Percentiles rank a stretch among this genome's conserved stretches.
Conservation (phyloP, 176 grass and related monocot genomes). For the Ampelocalamus luodianensis region DNA sequence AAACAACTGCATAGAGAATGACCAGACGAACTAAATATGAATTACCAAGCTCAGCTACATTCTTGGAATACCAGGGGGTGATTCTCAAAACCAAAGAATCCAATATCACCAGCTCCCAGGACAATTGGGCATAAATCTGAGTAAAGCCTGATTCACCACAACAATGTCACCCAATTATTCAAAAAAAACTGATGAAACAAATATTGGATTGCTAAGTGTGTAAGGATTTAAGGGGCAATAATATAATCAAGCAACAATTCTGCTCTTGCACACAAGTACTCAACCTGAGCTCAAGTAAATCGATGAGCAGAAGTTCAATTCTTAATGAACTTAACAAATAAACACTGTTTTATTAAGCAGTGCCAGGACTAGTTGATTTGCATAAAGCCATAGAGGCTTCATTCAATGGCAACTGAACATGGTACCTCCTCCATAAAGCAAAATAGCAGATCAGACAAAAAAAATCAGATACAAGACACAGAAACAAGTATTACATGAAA, state of each 20-base stretch:
- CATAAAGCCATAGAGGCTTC: neutral
- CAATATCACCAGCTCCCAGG: neutral
- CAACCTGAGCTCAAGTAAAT: neutral
- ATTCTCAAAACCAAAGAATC: slow-evolving; percentile 12
- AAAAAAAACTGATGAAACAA: neutral
- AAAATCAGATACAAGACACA: neutral
- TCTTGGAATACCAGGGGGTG: neutral
- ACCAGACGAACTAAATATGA: neutral
- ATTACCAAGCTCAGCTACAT: neutral
- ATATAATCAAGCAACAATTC: neutral
- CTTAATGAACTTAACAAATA: slow-evolving; percentile 11
- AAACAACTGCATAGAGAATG: neutral
- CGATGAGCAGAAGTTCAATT: neutral
- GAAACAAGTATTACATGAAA: neutral
- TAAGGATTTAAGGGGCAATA: neutral
- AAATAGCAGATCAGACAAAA: neutral
- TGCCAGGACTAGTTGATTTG: neutral
- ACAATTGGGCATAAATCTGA: neutral
- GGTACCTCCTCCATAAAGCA: neutral
- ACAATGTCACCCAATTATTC: neutral
- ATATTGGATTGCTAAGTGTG: neutral
- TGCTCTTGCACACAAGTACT: neutral
- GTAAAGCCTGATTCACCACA: neutral
- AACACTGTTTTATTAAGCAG: neutral
- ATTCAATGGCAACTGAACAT: neutral